Conservation (phyloP, 2,329 filamentous ascomycete genomes). For the Pyricularia pennisetigena region DNA sequence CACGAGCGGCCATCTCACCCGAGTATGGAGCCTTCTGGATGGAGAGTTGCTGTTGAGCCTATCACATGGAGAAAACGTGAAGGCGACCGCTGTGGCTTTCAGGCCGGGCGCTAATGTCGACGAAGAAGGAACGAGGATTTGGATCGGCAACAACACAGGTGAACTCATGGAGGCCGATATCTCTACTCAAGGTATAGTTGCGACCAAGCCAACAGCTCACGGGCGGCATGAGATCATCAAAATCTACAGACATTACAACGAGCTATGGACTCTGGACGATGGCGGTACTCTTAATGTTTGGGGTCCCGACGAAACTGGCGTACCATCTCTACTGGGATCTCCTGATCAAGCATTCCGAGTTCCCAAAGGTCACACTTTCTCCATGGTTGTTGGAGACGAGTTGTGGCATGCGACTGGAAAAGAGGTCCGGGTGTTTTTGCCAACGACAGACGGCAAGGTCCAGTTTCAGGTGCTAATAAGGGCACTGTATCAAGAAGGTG, state of each 20-base stretch:
- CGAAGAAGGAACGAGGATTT: conserved; percentile 72
- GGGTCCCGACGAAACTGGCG: conserved; percentile 62
- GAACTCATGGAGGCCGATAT: conserved; percentile 89
- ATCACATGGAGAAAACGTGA: conserved; percentile 75
- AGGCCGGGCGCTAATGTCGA: conserved; percentile 70
- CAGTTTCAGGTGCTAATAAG: conserved; percentile 68
- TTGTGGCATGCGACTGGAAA: conserved; percentile 86
- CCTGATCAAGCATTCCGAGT: conserved; percentile 67
- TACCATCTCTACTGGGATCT: conserved; percentile 63
- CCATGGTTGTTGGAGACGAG: conserved; percentile 73
- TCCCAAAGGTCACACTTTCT: conserved; percentile 75
- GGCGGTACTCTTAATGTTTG: conserved; percentile 80
- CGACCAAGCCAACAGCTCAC: conserved; percentile 62
- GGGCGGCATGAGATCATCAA: conserved; percentile 69
- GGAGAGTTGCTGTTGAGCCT: conserved; percentile 75
- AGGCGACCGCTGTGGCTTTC: conserved; percentile 72
- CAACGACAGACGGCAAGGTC: conserved; percentile 54
- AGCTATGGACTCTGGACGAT: conserved; percentile 92
- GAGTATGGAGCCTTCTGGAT: conserved; percentile 77
- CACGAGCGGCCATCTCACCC: conserved; percentile 76
- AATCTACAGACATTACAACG: conserved; percentile 77
- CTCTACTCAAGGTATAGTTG: conserved; percentile 57
- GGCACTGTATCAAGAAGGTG: conserved; percentile 60
- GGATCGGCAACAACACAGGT: conserved; percentile 83
- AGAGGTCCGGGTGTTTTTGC: conserved; percentile 75